Evolutionary conservation across 202 grass and related monocot genomes (phyloP).

Genomic region (Digitaria exilis): DNA sequence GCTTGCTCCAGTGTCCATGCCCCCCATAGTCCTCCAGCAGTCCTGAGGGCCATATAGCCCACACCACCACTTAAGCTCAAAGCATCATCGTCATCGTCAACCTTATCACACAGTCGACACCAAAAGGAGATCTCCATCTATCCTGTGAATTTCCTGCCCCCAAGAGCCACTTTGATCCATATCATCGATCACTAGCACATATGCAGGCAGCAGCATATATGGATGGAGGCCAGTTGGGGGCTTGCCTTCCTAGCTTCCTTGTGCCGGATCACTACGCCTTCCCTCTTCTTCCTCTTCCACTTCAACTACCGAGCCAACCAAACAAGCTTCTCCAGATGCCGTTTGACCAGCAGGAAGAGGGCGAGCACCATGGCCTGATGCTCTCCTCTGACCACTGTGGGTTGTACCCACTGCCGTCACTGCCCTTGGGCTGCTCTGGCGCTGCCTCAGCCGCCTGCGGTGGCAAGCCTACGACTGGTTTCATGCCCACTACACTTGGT

Average conservation of each 20-base stretch:
- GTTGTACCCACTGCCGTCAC: slow-evolving; percentile 36
- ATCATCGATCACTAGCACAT: slow-evolving; percentile 11
- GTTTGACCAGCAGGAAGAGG: slow-evolving; percentile 50
- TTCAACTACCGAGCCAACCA: slow-evolving; percentile 44
- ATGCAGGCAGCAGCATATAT: slow-evolving; percentile 62
- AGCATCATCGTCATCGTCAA: slow-evolving; percentile 43
- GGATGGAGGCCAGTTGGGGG: slow-evolving; percentile 50
- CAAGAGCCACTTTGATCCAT: slow-evolving; percentile 46
- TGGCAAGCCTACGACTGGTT: slow-evolving; percentile 19
- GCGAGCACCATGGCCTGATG: slow-evolving; percentile 37
- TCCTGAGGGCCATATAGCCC: slow-evolving; percentile 42
- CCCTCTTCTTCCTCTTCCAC: slow-evolving; percentile 50
- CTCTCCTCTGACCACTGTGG: slow-evolving; percentile 39
- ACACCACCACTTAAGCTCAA: slow-evolving; percentile 42
- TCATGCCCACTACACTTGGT: slow-evolving; percentile 32
- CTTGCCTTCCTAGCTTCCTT: slow-evolving; percentile 41
- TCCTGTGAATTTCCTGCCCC: slow-evolving; percentile 9
- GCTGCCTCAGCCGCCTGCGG: neutral
- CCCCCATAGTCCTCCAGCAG: neutral
- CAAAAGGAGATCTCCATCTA: slow-evolving; percentile 34
- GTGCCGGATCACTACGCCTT: slow-evolving; percentile 44
- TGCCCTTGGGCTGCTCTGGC: slow-evolving; percentile 29
- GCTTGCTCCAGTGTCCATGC: slow-evolving; percentile 3
- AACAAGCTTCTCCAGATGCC: slow-evolving; percentile 50
- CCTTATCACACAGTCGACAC: slow-evolving; percentile 46